Evolutionary conservation across 192 early-diverging fungal species (phyloP).

Genomic region (Geranomyces variabilis): DNA sequence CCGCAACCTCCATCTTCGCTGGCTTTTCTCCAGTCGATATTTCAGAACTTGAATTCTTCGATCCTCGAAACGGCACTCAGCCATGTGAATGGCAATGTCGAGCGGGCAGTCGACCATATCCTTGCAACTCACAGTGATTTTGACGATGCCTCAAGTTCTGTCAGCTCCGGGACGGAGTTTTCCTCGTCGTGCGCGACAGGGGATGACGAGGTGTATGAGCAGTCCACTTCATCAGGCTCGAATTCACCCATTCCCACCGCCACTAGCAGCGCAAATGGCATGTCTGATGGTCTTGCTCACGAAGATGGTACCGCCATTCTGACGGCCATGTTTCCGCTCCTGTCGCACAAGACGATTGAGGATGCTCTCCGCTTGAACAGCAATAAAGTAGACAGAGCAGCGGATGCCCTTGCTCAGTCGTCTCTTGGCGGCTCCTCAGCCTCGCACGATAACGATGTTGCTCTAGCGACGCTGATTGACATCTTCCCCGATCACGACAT

Average conservation of each 20-base stretch:
- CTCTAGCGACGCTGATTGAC: slow-evolving; percentile 17
- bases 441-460: neutral
- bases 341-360: neutral
- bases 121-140: slow-evolving; percentile 10
- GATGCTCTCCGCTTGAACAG: neutral
- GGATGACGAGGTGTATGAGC: neutral
- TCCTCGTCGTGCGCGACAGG: neutral
- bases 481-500: slow-evolving; percentile 24
- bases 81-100: slow-evolving; percentile 12
- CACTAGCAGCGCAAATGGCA: too few species aligned
- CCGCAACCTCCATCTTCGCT: neutral
- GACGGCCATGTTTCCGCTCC: slow-evolving; percentile 31
- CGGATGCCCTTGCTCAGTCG: neutral
- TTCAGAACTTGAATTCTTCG: neutral
- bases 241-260: neutral
- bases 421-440: neutral
- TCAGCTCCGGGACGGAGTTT: neutral
- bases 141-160: slow-evolving; percentile 1
- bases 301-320: neutral
- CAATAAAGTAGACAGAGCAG: slow-evolving; percentile 1
- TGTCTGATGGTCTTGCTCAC: neutral
- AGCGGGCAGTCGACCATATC: slow-evolving; percentile 14
- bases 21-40: slow-evolving; percentile 4
- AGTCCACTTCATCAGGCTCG: slow-evolving; percentile 3
- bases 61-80: neutral